A percentile compares a stretch with the other conserved stretches of the same genome.
Conservation (phyloP, 2,329 filamentous ascomycete genomes). For the Rhexocercosporidium sp. region DNA sequence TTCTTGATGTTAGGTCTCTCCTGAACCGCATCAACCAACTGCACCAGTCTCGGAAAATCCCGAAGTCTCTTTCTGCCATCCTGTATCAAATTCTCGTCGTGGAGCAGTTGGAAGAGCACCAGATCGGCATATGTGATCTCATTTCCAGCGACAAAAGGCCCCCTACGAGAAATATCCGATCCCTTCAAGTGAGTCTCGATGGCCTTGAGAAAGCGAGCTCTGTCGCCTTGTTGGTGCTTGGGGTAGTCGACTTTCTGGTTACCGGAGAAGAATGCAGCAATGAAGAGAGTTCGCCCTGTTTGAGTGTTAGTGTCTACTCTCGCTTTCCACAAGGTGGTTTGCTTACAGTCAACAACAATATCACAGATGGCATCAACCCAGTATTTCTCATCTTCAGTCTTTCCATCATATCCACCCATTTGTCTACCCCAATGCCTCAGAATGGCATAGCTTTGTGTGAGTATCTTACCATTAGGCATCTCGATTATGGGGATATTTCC, state of each 20-base stretch:
- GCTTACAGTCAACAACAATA: slow-evolving; percentile 39
- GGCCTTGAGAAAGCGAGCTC: slow-evolving; percentile 37
- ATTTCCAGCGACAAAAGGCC: slow-evolving; percentile 39
- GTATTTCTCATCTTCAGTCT: slow-evolving; percentile 42
- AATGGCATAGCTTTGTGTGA: slow-evolving; percentile 43
- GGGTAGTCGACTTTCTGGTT: slow-evolving; percentile 38
- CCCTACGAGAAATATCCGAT: slow-evolving; percentile 39
- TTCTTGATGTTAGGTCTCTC: slow-evolving; percentile 37
- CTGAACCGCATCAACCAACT: slow-evolving; percentile 40
- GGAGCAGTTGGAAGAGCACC: slow-evolving; percentile 38
- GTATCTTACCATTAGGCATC: slow-evolving; percentile 38
- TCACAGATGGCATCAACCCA: slow-evolving; percentile 43
- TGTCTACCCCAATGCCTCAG: slow-evolving; percentile 39
- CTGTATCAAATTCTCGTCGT: slow-evolving; percentile 40
- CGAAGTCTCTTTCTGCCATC: slow-evolving; percentile 36
- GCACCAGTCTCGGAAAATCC: slow-evolving; percentile 37
- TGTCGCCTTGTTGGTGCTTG: slow-evolving; percentile 35
- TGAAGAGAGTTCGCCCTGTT: slow-evolving; percentile 41
- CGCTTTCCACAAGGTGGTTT: neutral
- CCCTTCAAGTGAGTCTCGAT: slow-evolving; percentile 44
- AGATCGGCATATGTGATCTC: slow-evolving; percentile 42
- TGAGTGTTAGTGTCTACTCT: neutral
- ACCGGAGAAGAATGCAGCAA: slow-evolving; percentile 38
- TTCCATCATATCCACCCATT: slow-evolving; percentile 40
- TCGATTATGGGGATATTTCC: slow-evolving; percentile 39